Evolutionary conservation across 73 alveolate species (phyloP), one percentile per base, ranked within the genome.

Genomic region (Effrenium voratum): DNA sequence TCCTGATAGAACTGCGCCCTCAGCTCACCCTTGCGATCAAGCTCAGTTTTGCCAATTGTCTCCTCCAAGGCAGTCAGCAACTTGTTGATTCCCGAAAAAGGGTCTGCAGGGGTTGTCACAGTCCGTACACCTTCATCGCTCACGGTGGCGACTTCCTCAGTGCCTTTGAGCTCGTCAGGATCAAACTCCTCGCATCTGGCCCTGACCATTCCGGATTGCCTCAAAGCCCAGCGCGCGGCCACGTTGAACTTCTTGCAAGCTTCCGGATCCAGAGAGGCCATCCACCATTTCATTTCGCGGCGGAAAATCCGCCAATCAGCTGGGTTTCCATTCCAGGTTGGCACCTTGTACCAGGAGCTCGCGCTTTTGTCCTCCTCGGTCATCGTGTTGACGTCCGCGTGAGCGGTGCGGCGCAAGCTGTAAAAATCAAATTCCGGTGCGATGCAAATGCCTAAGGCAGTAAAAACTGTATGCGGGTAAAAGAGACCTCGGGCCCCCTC

Each of bases 101-200:
- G 85, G 36, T 75, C 85, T 13, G 85, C 85, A 1, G 50, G 57
- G 3, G 85, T 75, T 55, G 41, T 5, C 16, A 75, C 85, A 2
- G 24, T 12, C 57, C 2, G 8, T 4, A 40, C 85, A 1, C 36
- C 38, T 36, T 3, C 85, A 40, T 50, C 57, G 36, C 41, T 55
- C 22, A 2, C 38, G 16, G 22, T 15, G 38, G 10, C 34, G 4
- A 40, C 57, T 3, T 28, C 85, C 5, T 36, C 19, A 6, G 85
- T 13, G 1, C 85, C 85, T 5, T 2, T 24, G 41, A 75, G 85
- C 36, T 75, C 85, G n/a, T 36, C 82, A n/a, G 82, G 82, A 3
- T 70, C 82, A 32, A 32, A 70, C 36, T 70, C 82, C 47, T 70
- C 82, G 24, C 85, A 75, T 24, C 85, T 13, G 3, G 85, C 85